These are phyloP conservation scores for Kokia cookei DNA, from an alignment of 441 rosid species.

Conservation along the genomic window DNA sequence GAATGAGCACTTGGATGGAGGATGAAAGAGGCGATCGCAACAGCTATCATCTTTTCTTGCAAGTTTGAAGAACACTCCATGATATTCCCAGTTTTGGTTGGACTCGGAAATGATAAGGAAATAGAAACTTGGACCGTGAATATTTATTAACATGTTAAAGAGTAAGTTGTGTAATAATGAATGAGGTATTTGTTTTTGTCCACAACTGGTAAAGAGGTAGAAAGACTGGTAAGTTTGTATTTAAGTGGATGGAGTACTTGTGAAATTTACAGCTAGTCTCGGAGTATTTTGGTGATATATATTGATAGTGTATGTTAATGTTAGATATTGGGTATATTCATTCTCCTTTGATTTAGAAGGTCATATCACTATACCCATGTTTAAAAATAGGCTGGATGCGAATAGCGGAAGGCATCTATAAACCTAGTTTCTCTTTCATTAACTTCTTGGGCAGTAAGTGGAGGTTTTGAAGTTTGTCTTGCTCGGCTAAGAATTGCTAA, in stretches of 20 bases:
- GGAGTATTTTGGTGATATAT: not conserved
- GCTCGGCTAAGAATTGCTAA: not conserved
- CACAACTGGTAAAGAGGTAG: not conserved
- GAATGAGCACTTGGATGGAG: not conserved
- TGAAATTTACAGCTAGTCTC: not conserved
- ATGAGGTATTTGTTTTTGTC: not conserved
- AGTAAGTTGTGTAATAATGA: not conserved
- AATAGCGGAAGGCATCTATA: not conserved
- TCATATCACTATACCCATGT: not conserved
- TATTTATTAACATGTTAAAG: not conserved
- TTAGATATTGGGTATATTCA: not conserved
- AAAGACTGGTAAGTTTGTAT: not conserved
- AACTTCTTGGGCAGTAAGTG: too few species aligned
- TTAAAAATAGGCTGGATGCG: not conserved
- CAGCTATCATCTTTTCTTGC: not conserved
- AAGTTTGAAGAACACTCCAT: not conserved
- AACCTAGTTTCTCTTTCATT: not conserved
- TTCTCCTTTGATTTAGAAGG: not conserved
- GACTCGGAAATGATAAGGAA: not conserved
- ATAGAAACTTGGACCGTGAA: not conserved
- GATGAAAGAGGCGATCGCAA: not conserved
- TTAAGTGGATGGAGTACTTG: not conserved
- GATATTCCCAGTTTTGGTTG: not conserved
- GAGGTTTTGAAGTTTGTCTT: not conserved
- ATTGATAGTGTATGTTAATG: not conserved